These are phyloP conservation scores for Paraphaeosphaeria minitans DNA, from an alignment of 2,329 filamentous ascomycete species.

Conservation along the genomic window DNA sequence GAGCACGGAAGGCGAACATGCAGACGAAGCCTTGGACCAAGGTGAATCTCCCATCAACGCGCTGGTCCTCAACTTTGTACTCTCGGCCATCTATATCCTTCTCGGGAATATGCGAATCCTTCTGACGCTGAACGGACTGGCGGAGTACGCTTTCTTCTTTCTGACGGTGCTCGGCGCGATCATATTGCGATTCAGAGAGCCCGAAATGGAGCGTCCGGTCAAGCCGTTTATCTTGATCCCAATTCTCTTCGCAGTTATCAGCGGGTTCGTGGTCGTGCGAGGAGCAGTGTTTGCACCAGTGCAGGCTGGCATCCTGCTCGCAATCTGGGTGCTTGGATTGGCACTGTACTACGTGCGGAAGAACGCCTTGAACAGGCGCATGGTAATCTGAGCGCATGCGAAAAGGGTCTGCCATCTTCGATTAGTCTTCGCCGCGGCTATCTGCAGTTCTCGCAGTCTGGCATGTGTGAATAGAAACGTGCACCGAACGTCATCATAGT, in stretches of 20 bases:
- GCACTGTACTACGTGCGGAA: slow-evolving; percentile 17
- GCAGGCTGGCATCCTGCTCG: slow-evolving; percentile 37
- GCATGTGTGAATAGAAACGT: background rate
- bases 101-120: slow-evolving; percentile 67
- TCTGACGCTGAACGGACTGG: slow-evolving; percentile 55
- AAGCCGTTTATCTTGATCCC: slow-evolving; percentile 62
- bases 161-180: slow-evolving; percentile 65
- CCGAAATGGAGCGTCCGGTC: slow-evolving; percentile 60
- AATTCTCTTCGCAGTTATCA: slow-evolving; percentile 61
- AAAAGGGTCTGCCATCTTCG: background rate
- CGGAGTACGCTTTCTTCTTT: slow-evolving; percentile 67
- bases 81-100: slow-evolving; percentile 64
- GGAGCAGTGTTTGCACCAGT: slow-evolving; percentile 44
- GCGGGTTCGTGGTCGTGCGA: slow-evolving; percentile 47
- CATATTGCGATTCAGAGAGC: slow-evolving; percentile 62
- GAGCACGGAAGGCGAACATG: slow-evolving; percentile 12
- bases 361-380: background rate
- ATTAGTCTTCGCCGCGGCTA: background rate
- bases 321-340: slow-evolving; percentile 35
- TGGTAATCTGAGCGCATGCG: background rate
- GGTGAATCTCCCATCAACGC: slow-evolving; percentile 47
- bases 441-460: background rate
- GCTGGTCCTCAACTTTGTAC: slow-evolving; percentile 37
- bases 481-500: slow-evolving; percentile 1
- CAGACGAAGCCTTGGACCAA: slow-evolving; percentile 35